Evolutionary conservation across 345 rosid genomes (phyloP).

Genomic region (Salix suchowensis): DNA sequence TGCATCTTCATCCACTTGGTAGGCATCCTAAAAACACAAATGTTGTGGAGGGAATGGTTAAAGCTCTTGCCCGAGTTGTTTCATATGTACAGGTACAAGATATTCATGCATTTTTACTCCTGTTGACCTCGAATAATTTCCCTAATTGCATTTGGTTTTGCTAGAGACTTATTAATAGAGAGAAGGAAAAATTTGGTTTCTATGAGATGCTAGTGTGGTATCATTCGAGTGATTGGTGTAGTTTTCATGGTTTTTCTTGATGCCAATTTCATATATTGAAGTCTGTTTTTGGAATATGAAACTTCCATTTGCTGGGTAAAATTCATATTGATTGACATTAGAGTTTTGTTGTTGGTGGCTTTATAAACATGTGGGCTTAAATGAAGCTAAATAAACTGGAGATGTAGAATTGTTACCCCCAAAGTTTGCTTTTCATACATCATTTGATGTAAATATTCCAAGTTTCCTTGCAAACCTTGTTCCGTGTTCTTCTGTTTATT

Average conservation of each 20-base stretch:
- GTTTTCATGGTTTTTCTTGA: background rate
- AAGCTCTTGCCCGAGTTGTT: constrained; percentile 95
- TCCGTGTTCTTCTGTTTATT: too few relatives aligned
- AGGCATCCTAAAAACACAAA: constrained; percentile 96
- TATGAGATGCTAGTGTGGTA: background rate
- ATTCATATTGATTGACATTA: background rate
- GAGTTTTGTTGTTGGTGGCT: background rate
- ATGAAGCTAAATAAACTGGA: background rate
- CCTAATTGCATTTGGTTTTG: background rate
- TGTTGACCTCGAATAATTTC: background rate
- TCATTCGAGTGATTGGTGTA: background rate
- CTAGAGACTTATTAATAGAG: constrained; percentile 2
- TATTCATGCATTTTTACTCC: constrained; percentile 3
- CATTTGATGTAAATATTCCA: too few relatives aligned
- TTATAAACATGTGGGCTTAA: background rate
- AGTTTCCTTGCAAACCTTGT: too few relatives aligned
- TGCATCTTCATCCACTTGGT: constrained; percentile 17
- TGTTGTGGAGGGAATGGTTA: constrained; percentile 96
- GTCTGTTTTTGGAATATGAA: background rate
- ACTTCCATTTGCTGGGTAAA: background rate
- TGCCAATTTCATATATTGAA: background rate
- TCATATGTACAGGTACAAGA: constrained; percentile 79
- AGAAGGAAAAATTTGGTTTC: background rate
- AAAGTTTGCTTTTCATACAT: too few relatives aligned
- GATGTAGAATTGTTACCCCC: background rate